These are phyloP conservation scores for Hypoxylon sp. DNA, from an alignment of 2,329 filamentous ascomycete genomes.

Conservation along the genomic window DNA sequence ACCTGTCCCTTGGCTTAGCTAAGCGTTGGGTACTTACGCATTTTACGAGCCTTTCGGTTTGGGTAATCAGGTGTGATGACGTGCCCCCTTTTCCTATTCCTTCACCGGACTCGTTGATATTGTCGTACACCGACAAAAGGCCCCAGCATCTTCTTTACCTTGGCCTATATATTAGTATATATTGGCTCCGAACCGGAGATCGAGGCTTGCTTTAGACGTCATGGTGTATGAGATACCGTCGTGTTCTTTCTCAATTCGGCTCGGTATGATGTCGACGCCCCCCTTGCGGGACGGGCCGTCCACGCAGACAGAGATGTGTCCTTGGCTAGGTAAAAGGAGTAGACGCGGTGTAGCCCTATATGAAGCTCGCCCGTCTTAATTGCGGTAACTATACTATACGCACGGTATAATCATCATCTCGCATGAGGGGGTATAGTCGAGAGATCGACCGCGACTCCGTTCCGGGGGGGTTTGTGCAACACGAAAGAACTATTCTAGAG, in stretches of 20 bases:
- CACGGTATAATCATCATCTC: neutral
- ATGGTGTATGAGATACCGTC: constrained; percentile 18
- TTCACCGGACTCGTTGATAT: constrained; percentile 5
- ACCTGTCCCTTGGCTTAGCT: constrained; percentile 16
- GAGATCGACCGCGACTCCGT: neutral
- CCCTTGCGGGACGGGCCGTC: neutral
- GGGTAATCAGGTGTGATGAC: constrained; percentile 29
- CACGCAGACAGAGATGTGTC: neutral
- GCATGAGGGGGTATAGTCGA: neutral
- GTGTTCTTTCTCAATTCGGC: neutral
- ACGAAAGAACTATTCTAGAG: neutral
- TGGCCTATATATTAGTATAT: constrained; percentile 8
- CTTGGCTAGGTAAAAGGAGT: neutral
- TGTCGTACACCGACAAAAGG: constrained; percentile 27
- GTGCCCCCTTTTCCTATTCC: constrained; percentile 21
- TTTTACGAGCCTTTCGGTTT: neutral
- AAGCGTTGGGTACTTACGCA: constrained; percentile 30
- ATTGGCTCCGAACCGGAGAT: neutral
- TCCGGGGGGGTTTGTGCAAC: neutral
- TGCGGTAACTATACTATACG: neutral
- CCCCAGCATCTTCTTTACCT: constrained; percentile 6
- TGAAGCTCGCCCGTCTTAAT: neutral
- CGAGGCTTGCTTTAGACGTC: neutral
- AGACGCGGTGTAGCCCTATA: neutral
- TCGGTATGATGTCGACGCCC: neutral